A percentile compares a stretch with the other conserved stretches of the same genome.
These are phyloP conservation scores for Parathielavia hyrcaniae DNA, from an alignment of 495 filamentous ascomycete genomes.

Conservation along the genomic window DNA sequence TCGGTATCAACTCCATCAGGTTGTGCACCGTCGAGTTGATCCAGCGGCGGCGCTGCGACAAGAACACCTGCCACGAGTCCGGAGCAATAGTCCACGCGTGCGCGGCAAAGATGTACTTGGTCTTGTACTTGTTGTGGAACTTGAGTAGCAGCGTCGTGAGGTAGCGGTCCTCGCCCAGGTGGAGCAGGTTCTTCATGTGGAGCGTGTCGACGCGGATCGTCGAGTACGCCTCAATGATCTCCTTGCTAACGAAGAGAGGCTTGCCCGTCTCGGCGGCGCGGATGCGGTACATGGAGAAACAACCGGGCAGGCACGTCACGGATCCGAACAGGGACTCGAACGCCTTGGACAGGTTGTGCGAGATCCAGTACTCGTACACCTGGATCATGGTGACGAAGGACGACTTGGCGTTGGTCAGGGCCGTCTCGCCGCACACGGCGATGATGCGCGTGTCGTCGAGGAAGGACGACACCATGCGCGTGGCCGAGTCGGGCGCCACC, in stretches of 20 bases:
- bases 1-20: slow-evolving; percentile 85
- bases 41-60: slow-evolving; percentile 97
- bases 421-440: slow-evolving; percentile 91
- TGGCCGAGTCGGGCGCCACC: slow-evolving; percentile 84
- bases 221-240: slow-evolving; percentile 78
- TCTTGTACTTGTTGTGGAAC: slow-evolving; percentile 88
- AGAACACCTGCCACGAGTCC: slow-evolving; percentile 85
- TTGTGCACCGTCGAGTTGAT: slow-evolving; percentile 99
- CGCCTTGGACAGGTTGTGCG: slow-evolving; percentile 86
- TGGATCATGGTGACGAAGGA: slow-evolving; percentile 98
- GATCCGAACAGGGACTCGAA: slow-evolving; percentile 94
- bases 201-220: slow-evolving; percentile 95
- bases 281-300: slow-evolving; percentile 98
- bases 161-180: slow-evolving; percentile 92
- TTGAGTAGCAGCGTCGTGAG: slow-evolving; percentile 93
- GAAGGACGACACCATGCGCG: slow-evolving; percentile 88
- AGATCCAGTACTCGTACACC: slow-evolving; percentile 97
- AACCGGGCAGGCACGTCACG: slow-evolving; percentile 94
- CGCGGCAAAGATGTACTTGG: slow-evolving; percentile 88
- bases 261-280: slow-evolving; percentile 90
- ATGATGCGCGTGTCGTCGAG: slow-evolving; percentile 85
- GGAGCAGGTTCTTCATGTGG: slow-evolving; percentile 97
- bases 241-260: slow-evolving; percentile 88
- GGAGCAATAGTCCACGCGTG: slow-evolving; percentile 96
- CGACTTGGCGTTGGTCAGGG: slow-evolving; percentile 83